phyloP scores from a whole-genome alignment of 2,329 filamentous ascomycete species.

The Claviceps purpurea region DNA sequence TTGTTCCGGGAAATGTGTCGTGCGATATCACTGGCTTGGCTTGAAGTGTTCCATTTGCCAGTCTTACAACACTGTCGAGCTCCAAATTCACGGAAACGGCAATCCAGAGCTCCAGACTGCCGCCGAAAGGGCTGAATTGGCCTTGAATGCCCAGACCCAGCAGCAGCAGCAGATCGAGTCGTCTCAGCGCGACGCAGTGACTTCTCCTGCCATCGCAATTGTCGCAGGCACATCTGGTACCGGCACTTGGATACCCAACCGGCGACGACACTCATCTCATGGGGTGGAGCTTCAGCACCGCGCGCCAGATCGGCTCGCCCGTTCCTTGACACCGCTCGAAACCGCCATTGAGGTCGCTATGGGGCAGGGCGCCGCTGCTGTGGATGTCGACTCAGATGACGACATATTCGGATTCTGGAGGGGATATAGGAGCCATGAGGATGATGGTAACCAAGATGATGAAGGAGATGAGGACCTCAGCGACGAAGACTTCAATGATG shows the following conservation, averaged over 20 bases:
- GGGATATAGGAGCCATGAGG: conserved; percentile 18
- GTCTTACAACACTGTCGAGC: conserved; percentile 56
- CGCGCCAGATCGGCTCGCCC: conserved; percentile 27
- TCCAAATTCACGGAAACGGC: conserved; percentile 42
- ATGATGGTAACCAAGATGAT: conserved; percentile 29
- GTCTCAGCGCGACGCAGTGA: conserved; percentile 1
- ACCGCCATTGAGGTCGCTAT: conserved; percentile 14
- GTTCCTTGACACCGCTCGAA: conserved; percentile 30
- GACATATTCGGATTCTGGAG: conserved; percentile 48
- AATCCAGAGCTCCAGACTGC: conserved; percentile 15
- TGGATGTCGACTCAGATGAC: conserved; percentile 34
- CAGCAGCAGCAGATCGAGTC: conserved; percentile 1
- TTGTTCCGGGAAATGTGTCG: conserved; percentile 75
- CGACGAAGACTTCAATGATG: conserved; percentile 33
- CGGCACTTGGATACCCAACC: conserved; percentile 10
- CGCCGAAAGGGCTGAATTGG: conserved; percentile 11
- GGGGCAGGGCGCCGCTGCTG: conserved; percentile 14
- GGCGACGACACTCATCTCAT: conserved; percentile 27
- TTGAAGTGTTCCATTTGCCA: conserved; percentile 69
- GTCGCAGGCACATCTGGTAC: conserved; percentile 1
- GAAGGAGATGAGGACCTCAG: conserved; percentile 30
- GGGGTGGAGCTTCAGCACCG: conserved; percentile 19
- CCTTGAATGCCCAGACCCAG: conserved; percentile 1
- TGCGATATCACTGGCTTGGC: conserved; percentile 87
- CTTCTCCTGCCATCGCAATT: background rate